Base-by-base conservation (phyloP, 2,329 filamentous ascomycete genomes). In the Fusarium brachygibbosum region DNA sequence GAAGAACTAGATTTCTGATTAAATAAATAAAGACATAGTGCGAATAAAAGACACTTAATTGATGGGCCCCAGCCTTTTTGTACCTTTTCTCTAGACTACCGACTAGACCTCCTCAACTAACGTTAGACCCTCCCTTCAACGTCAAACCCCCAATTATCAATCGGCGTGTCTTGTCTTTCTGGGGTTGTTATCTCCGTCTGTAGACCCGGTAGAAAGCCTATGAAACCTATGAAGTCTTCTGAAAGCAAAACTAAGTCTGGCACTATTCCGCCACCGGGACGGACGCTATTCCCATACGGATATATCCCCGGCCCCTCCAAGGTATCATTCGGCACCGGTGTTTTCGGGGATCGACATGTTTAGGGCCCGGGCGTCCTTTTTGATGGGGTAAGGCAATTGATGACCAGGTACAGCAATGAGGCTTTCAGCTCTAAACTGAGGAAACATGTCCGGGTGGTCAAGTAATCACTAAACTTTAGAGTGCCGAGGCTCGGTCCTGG, bases 261-360 rank as follows among this genome's bases (percentile, higher is more conserved):
- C 58, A 58, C 58, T 60, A 60, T 50, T 38, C 48, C 48, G 29
- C 54, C 28, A 31, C 56, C 57, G 59, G 65, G 59, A 57, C 69
- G 70, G 61, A 55, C 69, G 70, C 72, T 68, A 74, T 69, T 70
- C 70, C 66, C 64, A 68, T 74, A 60, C 21, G 72, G 72, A 69
- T 23, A 74, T 58, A 74, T 68, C 72, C 56, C 71, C 71, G 71
- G 59, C 23, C 37, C 19, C 11, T 38, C 25, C 58, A 23, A 21
- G 40, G 49, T 54, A 29, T 48, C 44, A 57, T 50, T 51, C 63
- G 62, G 66, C 56, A 66, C 66, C 66, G 66, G 66, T 35, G 51
- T 16, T 40, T 19, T 69, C 66, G 66, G 67, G 67, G 67, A 69
- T 69, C 67, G 63, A 59, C 62, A 55, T 56, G 54, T 51, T 49